A percentile compares a stretch with the other conserved stretches of the same genome.
Conservation (phyloP, 2,329 filamentous ascomycete genomes). For the Dichotomopilus funicola region DNA sequence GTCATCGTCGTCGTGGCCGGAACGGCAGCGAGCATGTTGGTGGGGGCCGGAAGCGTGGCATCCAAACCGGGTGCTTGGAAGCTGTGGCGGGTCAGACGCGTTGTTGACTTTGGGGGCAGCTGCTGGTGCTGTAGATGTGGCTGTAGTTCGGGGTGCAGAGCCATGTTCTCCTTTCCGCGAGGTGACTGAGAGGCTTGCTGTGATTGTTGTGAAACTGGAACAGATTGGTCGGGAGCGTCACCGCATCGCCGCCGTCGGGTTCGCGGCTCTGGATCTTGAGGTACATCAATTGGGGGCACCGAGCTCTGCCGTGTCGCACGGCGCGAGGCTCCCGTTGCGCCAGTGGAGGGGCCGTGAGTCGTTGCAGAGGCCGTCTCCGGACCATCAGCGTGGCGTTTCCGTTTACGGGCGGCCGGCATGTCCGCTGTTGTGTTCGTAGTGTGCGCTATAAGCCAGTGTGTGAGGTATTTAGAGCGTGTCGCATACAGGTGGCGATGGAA, state of each 20-base stretch:
- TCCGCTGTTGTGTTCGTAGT: background rate
- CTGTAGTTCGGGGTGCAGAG: slow-evolving; percentile 8
- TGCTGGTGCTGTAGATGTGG: background rate
- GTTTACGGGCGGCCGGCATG: slow-evolving; percentile 28
- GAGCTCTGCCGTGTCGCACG: slow-evolving; percentile 32
- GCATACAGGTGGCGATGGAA: no score
- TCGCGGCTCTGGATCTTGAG: slow-evolving; percentile 26
- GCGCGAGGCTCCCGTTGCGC: slow-evolving; percentile 20
- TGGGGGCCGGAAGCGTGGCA: background rate
- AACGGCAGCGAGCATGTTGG: background rate
- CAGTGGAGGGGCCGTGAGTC: background rate
- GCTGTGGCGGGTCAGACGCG: slow-evolving; percentile 18
- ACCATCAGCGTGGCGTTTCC: slow-evolving; percentile 24
- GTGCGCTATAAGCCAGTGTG: no score
- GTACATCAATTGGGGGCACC: slow-evolving; percentile 30
- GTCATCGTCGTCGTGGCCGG: background rate
- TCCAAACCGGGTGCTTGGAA: slow-evolving; percentile 5
- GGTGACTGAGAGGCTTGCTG: slow-evolving; percentile 1
- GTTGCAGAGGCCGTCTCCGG: slow-evolving; percentile 2
- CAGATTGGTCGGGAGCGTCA: background rate
- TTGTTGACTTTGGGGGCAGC: slow-evolving; percentile 8
- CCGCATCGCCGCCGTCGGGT: slow-evolving; percentile 22
- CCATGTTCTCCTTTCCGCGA: slow-evolving; percentile 23
- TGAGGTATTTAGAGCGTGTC: no score
- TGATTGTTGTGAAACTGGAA: background rate